Evolutionary conservation across 345 rosid species (phyloP).

Genomic region (Aquilaria malaccensis): DNA sequence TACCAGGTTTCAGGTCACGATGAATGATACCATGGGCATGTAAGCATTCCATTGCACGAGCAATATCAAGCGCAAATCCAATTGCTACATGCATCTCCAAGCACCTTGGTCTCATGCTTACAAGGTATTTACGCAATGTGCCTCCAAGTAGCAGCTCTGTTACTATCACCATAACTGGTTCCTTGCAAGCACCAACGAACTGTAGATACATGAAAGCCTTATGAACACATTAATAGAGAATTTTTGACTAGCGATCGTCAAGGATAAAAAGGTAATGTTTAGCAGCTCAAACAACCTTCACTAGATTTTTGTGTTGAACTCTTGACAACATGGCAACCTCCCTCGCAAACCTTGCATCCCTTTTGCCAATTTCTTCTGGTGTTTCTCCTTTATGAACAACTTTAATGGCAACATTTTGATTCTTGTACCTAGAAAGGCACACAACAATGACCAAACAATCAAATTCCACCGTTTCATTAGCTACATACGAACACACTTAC

Average conservation of each 20-base stretch:
- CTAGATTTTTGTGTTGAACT: slow-evolving; percentile 89
- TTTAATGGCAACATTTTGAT: slow-evolving; percentile 87
- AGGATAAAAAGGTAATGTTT: not conserved
- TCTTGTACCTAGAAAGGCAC: slow-evolving; percentile 45
- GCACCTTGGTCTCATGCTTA: slow-evolving; percentile 58
- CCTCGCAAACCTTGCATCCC: slow-evolving; percentile 71
- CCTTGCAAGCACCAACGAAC: slow-evolving; percentile 98
- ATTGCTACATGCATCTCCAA: slow-evolving; percentile 65
- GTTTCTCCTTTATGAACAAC: slow-evolving; percentile 69
- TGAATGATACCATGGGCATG: slow-evolving; percentile 97
- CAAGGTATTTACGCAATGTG: slow-evolving; percentile 77
- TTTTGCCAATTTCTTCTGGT: slow-evolving; percentile 77
- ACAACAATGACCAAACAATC: not conserved
- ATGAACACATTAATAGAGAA: not conserved
- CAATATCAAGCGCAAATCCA: slow-evolving; percentile 89
- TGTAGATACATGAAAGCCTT: slow-evolving; percentile 19
- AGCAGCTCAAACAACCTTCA: slow-evolving; percentile 52
- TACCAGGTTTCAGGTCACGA: slow-evolving; percentile 98
- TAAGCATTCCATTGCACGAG: slow-evolving; percentile 99
- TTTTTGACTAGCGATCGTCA: not conserved
- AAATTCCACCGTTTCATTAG: not conserved
- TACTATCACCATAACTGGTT: slow-evolving; percentile 92
- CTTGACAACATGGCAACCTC: slow-evolving; percentile 86
- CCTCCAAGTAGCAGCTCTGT: slow-evolving; percentile 88
- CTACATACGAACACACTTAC: no score